Conservation (phyloP, 108 stramenopile genomes). For the Pseudonitzschia pungens region DNA sequence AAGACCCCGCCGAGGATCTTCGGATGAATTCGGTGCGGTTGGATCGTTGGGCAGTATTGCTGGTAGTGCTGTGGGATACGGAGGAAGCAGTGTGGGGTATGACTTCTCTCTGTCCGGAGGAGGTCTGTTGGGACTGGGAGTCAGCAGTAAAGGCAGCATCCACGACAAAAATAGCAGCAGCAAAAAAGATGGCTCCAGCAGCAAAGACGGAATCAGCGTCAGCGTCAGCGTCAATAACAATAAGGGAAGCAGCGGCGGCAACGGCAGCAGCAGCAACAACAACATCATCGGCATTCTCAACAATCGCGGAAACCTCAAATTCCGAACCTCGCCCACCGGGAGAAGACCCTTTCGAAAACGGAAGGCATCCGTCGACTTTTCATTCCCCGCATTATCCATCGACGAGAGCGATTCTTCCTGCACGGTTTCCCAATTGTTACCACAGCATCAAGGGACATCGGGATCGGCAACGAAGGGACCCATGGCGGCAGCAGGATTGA, state of each 20-base stretch:
- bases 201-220: not conserved
- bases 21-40: slow-evolving; percentile 15
- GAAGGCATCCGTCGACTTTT: slow-evolving; percentile 37
- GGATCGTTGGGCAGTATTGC: slow-evolving; percentile 34
- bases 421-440: not conserved
- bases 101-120: not conserved
- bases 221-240: not conserved
- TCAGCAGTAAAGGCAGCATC: not conserved
- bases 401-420: slow-evolving; percentile 19
- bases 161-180: not conserved
- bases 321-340: slow-evolving; percentile 8
- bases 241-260: not conserved
- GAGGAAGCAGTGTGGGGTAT: slow-evolving; percentile 8
- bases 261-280: not conserved
- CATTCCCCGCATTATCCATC: slow-evolving; percentile 16
- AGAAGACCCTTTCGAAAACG: slow-evolving; percentile 39
- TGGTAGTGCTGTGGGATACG: slow-evolving; percentile 25
- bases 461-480: slow-evolving; percentile 2
- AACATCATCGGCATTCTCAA: slow-evolving; percentile 17
- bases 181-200: not conserved
- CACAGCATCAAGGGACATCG: slow-evolving; percentile 4
- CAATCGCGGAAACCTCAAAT: not conserved
- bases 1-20: slow-evolving; percentile 24
- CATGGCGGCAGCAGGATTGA: not conserved
- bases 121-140: not conserved